Evolutionary conservation across 805 yeast genomes (phyloP).

Genomic region (Tetrapisispora phaffii): DNA sequence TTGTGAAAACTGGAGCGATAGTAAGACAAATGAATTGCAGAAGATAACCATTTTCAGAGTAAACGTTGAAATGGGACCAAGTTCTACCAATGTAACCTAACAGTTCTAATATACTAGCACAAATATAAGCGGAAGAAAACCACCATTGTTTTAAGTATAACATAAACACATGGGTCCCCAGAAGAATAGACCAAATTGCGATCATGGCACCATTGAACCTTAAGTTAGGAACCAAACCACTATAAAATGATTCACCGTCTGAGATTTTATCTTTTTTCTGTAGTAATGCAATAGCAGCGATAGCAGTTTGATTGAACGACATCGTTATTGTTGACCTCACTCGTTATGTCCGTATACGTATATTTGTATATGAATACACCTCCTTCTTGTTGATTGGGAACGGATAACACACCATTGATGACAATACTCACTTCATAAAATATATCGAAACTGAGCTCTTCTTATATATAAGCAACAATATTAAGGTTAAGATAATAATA

Average conservation of each 20-base stretch:
- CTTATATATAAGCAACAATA: too few species aligned
- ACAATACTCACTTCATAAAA: too few species aligned
- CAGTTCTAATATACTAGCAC: slow-evolving; percentile 52
- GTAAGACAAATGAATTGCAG: slow-evolving; percentile 63
- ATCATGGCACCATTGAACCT: slow-evolving; percentile 53
- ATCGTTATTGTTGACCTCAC: neutral
- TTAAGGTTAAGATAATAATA: too few species aligned
- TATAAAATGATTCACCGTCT: slow-evolving; percentile 18
- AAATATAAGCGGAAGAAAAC: slow-evolving; percentile 49
- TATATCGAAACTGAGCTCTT: too few species aligned
- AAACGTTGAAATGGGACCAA: slow-evolving; percentile 33
- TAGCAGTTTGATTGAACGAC: neutral
- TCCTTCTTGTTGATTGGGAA: too few species aligned
- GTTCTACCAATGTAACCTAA: slow-evolving; percentile 60
- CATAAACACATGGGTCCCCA: slow-evolving; percentile 38
- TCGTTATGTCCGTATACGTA: too few species aligned
- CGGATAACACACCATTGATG: too few species aligned
- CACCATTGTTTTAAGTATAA: slow-evolving; percentile 49
- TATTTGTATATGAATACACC: neutral
- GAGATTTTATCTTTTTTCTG: neutral
- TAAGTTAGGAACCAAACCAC: slow-evolving; percentile 40
- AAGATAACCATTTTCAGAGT: slow-evolving; percentile 36
- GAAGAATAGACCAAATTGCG: slow-evolving; percentile 42
- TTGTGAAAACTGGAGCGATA: slow-evolving; percentile 71
- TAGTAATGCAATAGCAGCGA: neutral